Evolutionary conservation across 345 rosid genomes (phyloP).

Genomic region (Geranium rotundifolium): DNA sequence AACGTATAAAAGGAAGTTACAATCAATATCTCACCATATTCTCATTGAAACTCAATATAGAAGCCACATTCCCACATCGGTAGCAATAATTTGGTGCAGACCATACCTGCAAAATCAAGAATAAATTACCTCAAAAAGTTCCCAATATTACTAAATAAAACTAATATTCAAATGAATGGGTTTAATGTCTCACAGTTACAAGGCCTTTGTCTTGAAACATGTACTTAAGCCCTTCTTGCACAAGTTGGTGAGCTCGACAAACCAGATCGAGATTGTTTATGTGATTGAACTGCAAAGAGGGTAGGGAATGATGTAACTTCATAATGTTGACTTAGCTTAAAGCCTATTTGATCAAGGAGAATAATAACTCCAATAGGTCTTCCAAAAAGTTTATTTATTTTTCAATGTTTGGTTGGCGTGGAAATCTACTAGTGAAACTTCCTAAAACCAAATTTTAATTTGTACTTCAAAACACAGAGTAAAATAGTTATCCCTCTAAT

Average conservation of each 20-base stretch:
- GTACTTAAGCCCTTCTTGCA: conserved; percentile 99
- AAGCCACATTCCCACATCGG: conserved; percentile 99
- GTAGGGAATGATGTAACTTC: neutral
- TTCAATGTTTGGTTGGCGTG: neutral
- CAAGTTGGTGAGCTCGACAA: conserved; percentile 99
- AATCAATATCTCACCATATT: conserved; percentile 52
- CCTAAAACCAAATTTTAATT: neutral
- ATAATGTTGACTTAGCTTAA: neutral
- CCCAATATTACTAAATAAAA: neutral
- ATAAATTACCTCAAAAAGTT: conserved; percentile 14
- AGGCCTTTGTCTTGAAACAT: conserved; percentile 99
- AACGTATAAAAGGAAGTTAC: neutral
- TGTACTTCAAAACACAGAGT: too few relatives aligned
- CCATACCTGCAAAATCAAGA: conserved; percentile 66
- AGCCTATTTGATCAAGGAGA: neutral
- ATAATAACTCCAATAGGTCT: neutral
- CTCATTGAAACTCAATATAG: conserved; percentile 95
- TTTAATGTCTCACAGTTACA: conserved; percentile 53
- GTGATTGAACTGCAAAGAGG: conserved; percentile 67
- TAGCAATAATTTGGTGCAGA: conserved; percentile 99
- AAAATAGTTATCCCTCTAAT: too few relatives aligned
- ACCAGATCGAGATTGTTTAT: conserved; percentile 89
- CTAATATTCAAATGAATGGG: neutral
- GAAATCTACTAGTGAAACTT: neutral
- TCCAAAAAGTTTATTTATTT: neutral